Percentiles rank a stretch among this genome's conserved stretches.
phyloP scores from a whole-genome alignment of 352 stramenopile species.

The Phytophthora pinifolia region DNA sequence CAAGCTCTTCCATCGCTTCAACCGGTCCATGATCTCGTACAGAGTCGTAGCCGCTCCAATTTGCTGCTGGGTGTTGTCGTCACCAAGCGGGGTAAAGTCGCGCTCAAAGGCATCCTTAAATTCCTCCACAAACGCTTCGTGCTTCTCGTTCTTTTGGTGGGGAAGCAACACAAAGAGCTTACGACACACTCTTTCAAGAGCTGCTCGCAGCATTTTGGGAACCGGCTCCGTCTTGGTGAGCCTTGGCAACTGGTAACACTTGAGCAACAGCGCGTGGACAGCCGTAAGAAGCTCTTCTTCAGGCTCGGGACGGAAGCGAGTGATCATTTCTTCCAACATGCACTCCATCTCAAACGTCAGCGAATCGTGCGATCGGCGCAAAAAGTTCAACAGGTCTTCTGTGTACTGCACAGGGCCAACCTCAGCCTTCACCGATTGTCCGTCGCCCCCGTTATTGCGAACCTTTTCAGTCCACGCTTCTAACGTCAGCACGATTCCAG shows the following conservation, averaged over 20 bases:
- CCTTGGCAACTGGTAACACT: constrained; percentile 88
- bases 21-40: constrained; percentile 85
- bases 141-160: constrained; percentile 89
- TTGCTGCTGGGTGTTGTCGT: constrained; percentile 29
- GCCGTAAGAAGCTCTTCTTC: constrained; percentile 97
- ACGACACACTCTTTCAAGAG: constrained; percentile 89
- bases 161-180: constrained; percentile 90
- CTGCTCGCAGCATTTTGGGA: constrained; percentile 88
- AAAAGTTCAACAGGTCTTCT: constrained; percentile 94
- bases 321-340: constrained; percentile 99
- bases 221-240: constrained; percentile 79
- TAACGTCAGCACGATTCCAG: constrained; percentile 63
- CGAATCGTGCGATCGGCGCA: constrained; percentile 89
- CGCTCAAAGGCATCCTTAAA: constrained; percentile 87
- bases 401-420: constrained; percentile 89
- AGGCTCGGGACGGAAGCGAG: constrained; percentile 95
- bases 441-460: constrained; percentile 29
- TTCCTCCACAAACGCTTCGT: constrained; percentile 84
- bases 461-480: constrained; percentile 75
- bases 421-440: constrained; percentile 53
- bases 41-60: constrained; percentile 48
- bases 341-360: constrained; percentile 96
- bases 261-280: constrained; percentile 95
- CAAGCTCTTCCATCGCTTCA: constrained; percentile 92
- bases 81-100: constrained; percentile 65